Evolutionary conservation across 176 grass and related monocot species (phyloP).

Genomic region (Poa annua): DNA sequence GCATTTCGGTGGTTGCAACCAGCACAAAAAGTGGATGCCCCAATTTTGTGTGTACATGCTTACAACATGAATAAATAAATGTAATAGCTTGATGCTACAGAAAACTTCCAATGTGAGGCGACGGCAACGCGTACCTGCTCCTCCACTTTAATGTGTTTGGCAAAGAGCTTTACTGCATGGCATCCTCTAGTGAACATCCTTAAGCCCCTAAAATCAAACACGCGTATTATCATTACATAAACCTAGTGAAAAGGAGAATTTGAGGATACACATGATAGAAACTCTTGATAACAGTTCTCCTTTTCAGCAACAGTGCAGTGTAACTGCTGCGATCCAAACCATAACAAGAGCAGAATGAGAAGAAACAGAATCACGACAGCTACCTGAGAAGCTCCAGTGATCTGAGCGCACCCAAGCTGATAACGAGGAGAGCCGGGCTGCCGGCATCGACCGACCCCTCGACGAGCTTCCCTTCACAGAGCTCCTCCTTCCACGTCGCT

Average conservation of each 20-base stretch:
- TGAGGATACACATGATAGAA: background rate
- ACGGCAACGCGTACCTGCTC: conserved; percentile 62
- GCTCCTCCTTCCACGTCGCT: conserved; percentile 62
- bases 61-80: conserved; percentile 9
- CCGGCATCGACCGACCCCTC: conserved; percentile 51
- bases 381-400: conserved; percentile 89
- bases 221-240: background rate
- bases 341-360: conserved; percentile 52
- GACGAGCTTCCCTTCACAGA: conserved; percentile 55
- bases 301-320: background rate
- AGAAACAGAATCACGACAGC: conserved; percentile 17
- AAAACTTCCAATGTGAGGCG: conserved; percentile 22
- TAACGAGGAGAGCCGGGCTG: conserved; percentile 68
- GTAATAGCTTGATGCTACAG: background rate
- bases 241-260: no score
- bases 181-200: conserved; percentile 82
- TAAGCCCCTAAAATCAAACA: conserved; percentile 66
- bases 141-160: conserved; percentile 96
- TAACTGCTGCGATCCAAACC: background rate
- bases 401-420: conserved; percentile 77
- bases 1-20: background rate
- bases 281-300: background rate
- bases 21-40: background rate
- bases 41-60: background rate
- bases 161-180: conserved; percentile 84